Conservation (phyloP, 2,329 filamentous ascomycete species). For the Cladosporium sp. region DNA sequence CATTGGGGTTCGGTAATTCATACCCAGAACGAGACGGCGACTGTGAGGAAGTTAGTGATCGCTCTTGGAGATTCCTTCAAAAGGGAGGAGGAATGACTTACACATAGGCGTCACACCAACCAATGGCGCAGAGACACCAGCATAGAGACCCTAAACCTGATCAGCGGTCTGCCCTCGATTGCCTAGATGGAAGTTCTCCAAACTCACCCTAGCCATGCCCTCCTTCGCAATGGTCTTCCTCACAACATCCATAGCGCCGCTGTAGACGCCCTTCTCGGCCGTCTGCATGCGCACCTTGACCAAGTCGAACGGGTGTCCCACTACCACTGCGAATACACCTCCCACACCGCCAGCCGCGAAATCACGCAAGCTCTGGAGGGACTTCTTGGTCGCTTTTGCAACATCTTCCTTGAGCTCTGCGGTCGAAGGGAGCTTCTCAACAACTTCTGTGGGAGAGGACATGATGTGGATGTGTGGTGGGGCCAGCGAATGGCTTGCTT, state of each 20-base stretch:
- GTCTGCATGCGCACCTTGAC: constrained; percentile 98
- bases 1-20: constrained; percentile 21
- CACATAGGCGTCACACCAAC: constrained; percentile 99
- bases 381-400: constrained; percentile 52
- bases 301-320: constrained; percentile 93
- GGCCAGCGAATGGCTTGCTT: background rate
- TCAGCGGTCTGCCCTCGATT: background rate
- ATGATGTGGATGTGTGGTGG: background rate
- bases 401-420: constrained; percentile 56
- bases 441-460: constrained; percentile 9
- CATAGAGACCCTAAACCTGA: constrained; percentile 73
- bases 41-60: constrained; percentile 37
- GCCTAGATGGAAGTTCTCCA: background rate
- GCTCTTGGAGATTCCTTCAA: background rate
- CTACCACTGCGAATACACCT: constrained; percentile 88
- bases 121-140: constrained; percentile 92
- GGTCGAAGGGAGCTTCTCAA: constrained; percentile 34
- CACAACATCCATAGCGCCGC: constrained; percentile 86
- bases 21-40: constrained; percentile 68
- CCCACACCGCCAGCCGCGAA: constrained; percentile 89
- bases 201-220: constrained; percentile 62
- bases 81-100: constrained; percentile 55
- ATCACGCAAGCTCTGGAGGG: constrained; percentile 70
- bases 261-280: constrained; percentile 90
- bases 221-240: constrained; percentile 84